Conservation (phyloP, 2,329 filamentous ascomycete species). For the Fusarium sp. region DNA sequence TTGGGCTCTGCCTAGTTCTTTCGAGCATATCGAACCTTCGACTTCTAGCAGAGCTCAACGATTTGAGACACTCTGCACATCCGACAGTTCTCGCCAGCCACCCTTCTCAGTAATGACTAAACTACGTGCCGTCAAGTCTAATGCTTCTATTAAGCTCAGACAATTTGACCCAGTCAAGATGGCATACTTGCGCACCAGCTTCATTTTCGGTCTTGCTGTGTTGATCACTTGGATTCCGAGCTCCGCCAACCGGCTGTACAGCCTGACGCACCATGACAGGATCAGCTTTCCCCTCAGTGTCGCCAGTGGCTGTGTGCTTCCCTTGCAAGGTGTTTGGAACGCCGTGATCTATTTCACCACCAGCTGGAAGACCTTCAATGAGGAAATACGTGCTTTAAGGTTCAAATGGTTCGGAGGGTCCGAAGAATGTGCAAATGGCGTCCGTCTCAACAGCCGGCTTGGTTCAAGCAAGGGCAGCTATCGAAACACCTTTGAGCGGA, state of each 20-base stretch:
- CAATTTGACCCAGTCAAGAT: conserved; percentile 65
- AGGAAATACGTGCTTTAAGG: conserved; percentile 37
- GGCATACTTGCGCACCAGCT: conserved; percentile 68
- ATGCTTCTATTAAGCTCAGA: conserved; percentile 47
- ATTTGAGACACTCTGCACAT: conserved; percentile 47
- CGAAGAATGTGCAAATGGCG: conserved; percentile 13
- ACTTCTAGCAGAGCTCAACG: conserved; percentile 32
- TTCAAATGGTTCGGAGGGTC: conserved; percentile 11
- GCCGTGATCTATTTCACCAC: conserved; percentile 79
- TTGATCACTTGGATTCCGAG: conserved; percentile 72
- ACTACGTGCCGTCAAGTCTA: conserved; percentile 42
- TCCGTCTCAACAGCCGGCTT: conserved; percentile 45
- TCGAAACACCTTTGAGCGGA: conserved; percentile 38
- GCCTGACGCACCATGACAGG: conserved; percentile 61
- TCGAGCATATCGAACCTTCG: conserved; percentile 23
- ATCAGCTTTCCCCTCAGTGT: conserved; percentile 74
- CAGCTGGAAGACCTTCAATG: conserved; percentile 57
- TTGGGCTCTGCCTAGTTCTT: conserved; percentile 37
- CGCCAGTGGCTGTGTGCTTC: conserved; percentile 75
- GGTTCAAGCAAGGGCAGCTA: conserved; percentile 33
- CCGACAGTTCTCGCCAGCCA: conserved; percentile 30
- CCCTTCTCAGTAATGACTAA: conserved; percentile 30
- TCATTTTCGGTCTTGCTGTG: conserved; percentile 68
- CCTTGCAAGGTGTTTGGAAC: conserved; percentile 85
- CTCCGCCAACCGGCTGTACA: conserved; percentile 78